phyloP scores from a whole-genome alignment of 2,329 filamentous ascomycete species.

The Talaromyces sp. region DNA sequence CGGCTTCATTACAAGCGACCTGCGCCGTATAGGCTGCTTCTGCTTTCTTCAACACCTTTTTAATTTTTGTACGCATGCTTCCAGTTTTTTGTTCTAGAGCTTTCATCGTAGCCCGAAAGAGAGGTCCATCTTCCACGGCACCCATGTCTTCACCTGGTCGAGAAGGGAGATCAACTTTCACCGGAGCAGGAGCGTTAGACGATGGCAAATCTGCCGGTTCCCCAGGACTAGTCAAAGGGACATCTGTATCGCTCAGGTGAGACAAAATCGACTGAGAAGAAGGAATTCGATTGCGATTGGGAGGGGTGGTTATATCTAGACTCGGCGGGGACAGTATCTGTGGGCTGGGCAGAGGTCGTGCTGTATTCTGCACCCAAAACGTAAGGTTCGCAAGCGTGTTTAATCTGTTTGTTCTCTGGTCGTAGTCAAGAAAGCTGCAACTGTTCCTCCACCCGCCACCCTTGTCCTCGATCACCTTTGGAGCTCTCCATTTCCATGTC shows the following conservation, averaged over 20 bases:
- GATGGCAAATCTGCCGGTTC: constrained; percentile 25
- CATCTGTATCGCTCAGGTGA: constrained; percentile 68
- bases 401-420: constrained; percentile 83
- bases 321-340: constrained; percentile 62
- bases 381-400: constrained; percentile 88
- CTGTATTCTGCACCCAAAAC: constrained; percentile 81
- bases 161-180: constrained; percentile 84
- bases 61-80: constrained; percentile 90
- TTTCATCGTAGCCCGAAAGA: constrained; percentile 96
- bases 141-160: constrained; percentile 81
- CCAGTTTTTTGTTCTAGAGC: constrained; percentile 93
- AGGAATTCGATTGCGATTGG: constrained; percentile 74
- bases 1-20: constrained; percentile 77
- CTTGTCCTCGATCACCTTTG: constrained; percentile 73
- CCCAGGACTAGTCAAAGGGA: constrained; percentile 29
- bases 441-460: constrained; percentile 93
- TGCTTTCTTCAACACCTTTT: constrained; percentile 91
- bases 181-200: constrained; percentile 34
- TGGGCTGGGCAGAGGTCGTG: constrained; percentile 42
- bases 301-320: constrained; percentile 64
- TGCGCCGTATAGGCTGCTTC: constrained; percentile 81
- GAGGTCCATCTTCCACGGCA: constrained; percentile 82
- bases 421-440: constrained; percentile 97
- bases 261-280: constrained; percentile 84
- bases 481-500: constrained; percentile 96